Conservation (phyloP, 139 green algal species). For the Edaphochlamys debaryana region DNA sequence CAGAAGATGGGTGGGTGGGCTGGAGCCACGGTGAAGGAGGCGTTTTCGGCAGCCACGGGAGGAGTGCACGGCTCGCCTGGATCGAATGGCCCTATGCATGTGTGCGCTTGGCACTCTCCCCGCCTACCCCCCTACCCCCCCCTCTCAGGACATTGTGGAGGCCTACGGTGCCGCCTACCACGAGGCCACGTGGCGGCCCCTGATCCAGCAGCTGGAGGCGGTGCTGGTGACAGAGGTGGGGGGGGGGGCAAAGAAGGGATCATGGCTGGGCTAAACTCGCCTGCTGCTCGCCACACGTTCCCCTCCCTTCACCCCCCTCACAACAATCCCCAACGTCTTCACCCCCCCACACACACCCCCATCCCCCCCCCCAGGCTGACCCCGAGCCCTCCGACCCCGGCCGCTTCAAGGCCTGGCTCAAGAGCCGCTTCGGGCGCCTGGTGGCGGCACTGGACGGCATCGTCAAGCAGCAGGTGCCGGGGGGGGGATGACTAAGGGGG, state of each 20-base stretch:
- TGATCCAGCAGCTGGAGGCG: slow-evolving; percentile 44
- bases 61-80: too few relatives aligned
- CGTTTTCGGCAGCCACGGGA: too few relatives aligned
- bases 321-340: too few relatives aligned
- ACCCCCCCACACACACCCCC: too few relatives aligned
- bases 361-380: slow-evolving; percentile 1
- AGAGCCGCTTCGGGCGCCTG: slow-evolving; percentile 9
- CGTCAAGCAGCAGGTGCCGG: slow-evolving; percentile 31
- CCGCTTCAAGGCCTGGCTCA: slow-evolving; percentile 39
- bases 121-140: too few relatives aligned
- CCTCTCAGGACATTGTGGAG: slow-evolving; percentile 57
- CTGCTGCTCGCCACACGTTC: background rate
- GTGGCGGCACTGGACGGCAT: slow-evolving; percentile 6
- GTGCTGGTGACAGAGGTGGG: slow-evolving; percentile 31
- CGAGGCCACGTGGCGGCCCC: slow-evolving; percentile 55
- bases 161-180: slow-evolving; percentile 60
- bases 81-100: too few relatives aligned
- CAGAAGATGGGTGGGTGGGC: too few relatives aligned
- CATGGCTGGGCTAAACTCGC: background rate
- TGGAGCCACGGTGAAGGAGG: too few relatives aligned
- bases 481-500: too few relatives aligned
- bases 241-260: too few relatives aligned
- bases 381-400: slow-evolving; percentile 10
- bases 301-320: too few relatives aligned
- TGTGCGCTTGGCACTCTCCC: too few relatives aligned